Evolutionary conservation across 2,329 filamentous ascomycete species (phyloP).

Genomic region (Venturia aucupariae): DNA sequence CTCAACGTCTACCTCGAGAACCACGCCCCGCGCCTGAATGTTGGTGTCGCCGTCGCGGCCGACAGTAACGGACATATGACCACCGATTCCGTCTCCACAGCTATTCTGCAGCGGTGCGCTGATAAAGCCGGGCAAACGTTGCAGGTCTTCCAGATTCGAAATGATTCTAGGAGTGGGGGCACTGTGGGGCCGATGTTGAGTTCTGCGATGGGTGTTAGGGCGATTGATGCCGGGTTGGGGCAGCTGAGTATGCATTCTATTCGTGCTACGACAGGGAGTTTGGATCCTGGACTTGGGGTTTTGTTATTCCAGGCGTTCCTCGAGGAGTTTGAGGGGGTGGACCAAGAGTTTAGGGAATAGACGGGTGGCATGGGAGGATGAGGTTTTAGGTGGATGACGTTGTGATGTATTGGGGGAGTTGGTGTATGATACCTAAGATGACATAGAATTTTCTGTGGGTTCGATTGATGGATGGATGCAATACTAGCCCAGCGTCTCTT

Average conservation of each 20-base stretch:
- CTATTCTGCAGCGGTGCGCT: conserved; percentile 69
- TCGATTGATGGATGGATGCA: too few relatives aligned
- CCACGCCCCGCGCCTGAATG: conserved; percentile 80
- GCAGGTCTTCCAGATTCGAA: conserved; percentile 90
- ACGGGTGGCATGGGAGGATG: background rate
- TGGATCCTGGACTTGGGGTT: conserved; percentile 82
- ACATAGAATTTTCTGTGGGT: background rate
- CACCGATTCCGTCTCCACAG: conserved; percentile 77
- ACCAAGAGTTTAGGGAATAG: conserved; percentile 59
- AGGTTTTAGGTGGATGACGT: background rate
- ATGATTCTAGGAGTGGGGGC: conserved; percentile 79
- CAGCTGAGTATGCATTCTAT: conserved; percentile 94
- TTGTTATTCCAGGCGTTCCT: conserved; percentile 85
- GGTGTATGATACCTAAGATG: background rate
- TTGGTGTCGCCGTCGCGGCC: conserved; percentile 69
- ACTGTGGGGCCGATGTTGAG: conserved; percentile 92
- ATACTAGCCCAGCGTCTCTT: too few relatives aligned
- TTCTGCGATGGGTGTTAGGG: conserved; percentile 67
- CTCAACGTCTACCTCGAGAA: conserved; percentile 70
- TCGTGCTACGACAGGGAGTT: conserved; percentile 72
- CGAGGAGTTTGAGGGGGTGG: conserved; percentile 75
- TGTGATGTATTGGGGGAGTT: background rate
- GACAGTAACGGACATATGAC: conserved; percentile 96
- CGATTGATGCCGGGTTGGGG: conserved; percentile 80
- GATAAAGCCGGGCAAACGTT: conserved; percentile 61